Evolutionary conservation across 345 rosid genomes (phyloP).

Genomic region (Eucalyptus rudis): DNA sequence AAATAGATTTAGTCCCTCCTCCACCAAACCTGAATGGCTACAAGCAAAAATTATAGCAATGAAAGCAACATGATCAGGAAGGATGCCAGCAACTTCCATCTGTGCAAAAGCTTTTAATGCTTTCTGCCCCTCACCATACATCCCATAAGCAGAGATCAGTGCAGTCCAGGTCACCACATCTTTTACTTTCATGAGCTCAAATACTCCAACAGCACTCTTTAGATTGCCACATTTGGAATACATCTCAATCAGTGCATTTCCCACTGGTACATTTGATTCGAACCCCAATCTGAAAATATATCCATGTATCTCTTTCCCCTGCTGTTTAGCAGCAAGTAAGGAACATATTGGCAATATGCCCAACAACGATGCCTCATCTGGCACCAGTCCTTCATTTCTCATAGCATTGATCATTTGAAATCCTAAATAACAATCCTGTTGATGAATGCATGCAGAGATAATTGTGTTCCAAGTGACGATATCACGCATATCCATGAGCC

Average conservation of each 20-base stretch:
- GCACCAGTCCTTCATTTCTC: constrained; percentile 21
- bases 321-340: constrained; percentile 37
- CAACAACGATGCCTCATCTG: constrained; percentile 38
- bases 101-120: constrained; percentile 30
- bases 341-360: constrained; percentile 47
- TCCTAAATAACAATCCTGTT: constrained; percentile 31
- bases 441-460: constrained; percentile 38
- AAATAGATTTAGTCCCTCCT: constrained; percentile 46
- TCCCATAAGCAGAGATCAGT: constrained; percentile 49
- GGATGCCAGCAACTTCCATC: constrained; percentile 38
- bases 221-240: constrained; percentile 61
- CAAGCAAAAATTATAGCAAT: constrained; percentile 55
- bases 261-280: constrained; percentile 25
- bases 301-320: constrained; percentile 58
- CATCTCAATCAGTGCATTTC: constrained; percentile 62
- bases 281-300: constrained; percentile 34
- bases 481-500: constrained; percentile 25
- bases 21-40: constrained; percentile 71
- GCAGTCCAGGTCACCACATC: constrained; percentile 75
- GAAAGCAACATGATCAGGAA: constrained; percentile 44
- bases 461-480: constrained; percentile 53
- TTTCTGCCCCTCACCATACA: constrained; percentile 50
- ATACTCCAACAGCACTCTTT: constrained; percentile 17
- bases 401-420: constrained; percentile 26
- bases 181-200: constrained; percentile 33